Evolutionary conservation across 129 eudicot species (phyloP), one percentile per base, ranked within the genome.

Genomic region (Pulicaria dysenterica): DNA sequence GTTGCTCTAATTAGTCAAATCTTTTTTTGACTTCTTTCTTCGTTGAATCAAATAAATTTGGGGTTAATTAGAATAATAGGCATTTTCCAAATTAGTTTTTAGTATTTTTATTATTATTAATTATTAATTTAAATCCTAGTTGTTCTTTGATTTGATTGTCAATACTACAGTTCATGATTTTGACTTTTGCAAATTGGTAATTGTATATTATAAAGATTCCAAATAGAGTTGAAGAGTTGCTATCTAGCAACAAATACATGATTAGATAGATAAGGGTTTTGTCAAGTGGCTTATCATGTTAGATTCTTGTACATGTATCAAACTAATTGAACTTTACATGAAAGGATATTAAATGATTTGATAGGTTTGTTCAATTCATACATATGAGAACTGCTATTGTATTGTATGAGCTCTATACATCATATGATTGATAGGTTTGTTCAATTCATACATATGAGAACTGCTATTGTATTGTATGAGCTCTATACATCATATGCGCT

Each of bases 161-260:
- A 43, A 58, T 31, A 16, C 40, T 37, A 51, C 5, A 16, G 47
- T 67, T 76, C 41, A 49, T 78, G 74, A 71, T 71, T 39, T 70
- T 70, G 82, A 77, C 82, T 70, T 70, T 62, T 54, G 44, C 58
- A 5, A 42, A 14, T 78, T 78, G 67, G 24, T 54, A 62, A 39
- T 50, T 69, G 64, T 77, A 77, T 75, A 76, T 58, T 58, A 9
- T 53, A 43, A 69, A 76, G 69, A 76, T 56, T 76, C 73, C 14
- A 56, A 64, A 67, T 75, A 1, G 40, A 12, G 74, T 57, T 57
- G 6, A 55, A 53, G n/a, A 16, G 72, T 44, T 65, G 73, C 50
- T 60, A 60, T 70, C 48, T 46, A 37, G 8, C 49, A 48, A 47
- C 36, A 73, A 36, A 73, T 39, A 44, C 8, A 39, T 34, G 7